Conservation (phyloP, 139 green algal species). For the Asterochloris sp. region DNA sequence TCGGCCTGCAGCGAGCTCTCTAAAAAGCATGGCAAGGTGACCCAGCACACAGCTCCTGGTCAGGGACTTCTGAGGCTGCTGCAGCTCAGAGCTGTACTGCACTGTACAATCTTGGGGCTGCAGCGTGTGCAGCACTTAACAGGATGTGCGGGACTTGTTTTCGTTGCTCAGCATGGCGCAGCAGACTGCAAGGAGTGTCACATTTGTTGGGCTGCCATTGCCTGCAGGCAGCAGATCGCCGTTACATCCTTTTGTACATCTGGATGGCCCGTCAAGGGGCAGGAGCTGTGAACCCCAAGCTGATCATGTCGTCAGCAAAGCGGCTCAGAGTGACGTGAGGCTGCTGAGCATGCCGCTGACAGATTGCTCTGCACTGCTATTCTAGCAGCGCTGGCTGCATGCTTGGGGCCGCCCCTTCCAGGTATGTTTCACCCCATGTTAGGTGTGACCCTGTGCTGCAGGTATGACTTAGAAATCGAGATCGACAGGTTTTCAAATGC, state of each 20-base stretch:
- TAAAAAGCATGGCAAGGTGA: constrained; percentile 54
- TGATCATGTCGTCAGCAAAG: constrained; percentile 50
- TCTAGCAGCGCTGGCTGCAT: neutral
- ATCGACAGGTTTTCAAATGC: constrained; percentile 65
- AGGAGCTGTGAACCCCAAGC: constrained; percentile 53
- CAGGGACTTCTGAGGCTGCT: neutral
- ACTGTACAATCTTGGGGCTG: neutral
- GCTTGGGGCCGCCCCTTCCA: neutral
- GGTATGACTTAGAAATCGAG: constrained; percentile 76
- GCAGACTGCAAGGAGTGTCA: no score
- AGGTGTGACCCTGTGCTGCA: constrained; percentile 19
- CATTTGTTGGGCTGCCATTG: no score
- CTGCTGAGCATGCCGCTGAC: neutral
- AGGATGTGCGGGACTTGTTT: no score
- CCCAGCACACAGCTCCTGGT: neutral
- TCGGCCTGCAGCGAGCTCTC: neutral
- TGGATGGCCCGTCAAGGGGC: constrained; percentile 65
- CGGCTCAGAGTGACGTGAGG: constrained; percentile 66
- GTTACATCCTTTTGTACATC: constrained; percentile 58
- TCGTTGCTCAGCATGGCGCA: no score
- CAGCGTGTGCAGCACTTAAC: no score
- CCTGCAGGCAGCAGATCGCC: constrained; percentile 30
- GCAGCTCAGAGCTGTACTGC: neutral
- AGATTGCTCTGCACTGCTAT: neutral
- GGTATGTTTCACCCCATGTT: neutral